phyloP scores from a whole-genome alignment of 768 basidiomycete species.

The Paxillus rubicundulus region DNA sequence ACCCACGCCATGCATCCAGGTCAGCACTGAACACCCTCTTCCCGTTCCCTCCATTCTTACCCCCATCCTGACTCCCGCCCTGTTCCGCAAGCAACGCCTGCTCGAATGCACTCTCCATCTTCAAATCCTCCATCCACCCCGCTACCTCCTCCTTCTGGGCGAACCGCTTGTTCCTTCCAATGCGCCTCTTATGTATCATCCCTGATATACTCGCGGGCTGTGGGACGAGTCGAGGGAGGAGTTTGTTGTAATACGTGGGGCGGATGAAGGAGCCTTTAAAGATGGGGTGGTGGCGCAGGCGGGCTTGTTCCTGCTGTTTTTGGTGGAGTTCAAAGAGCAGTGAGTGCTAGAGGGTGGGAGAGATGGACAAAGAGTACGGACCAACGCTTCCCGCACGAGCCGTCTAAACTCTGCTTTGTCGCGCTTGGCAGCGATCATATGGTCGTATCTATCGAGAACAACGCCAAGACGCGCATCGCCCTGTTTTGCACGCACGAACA shows the following conservation, averaged over 20 bases:
- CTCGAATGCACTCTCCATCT: constrained; percentile 42
- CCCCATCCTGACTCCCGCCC: background rate
- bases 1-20: constrained; percentile 21
- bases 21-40: constrained; percentile 36
- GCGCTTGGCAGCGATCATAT: constrained; percentile 49
- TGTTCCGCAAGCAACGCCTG: constrained; percentile 6
- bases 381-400: constrained; percentile 51
- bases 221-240: constrained; percentile 76
- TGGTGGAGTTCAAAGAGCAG: constrained; percentile 1
- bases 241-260: constrained; percentile 59
- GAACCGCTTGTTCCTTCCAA: constrained; percentile 45
- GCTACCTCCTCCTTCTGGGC: constrained; percentile 31
- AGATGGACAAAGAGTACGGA: constrained; percentile 28
- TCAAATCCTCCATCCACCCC: constrained; percentile 35
- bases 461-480: constrained; percentile 48
- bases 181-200: constrained; percentile 59
- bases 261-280: constrained; percentile 72
- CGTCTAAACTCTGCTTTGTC: constrained; percentile 48
- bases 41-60: background rate
- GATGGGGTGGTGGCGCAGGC: constrained; percentile 57
- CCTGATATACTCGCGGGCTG: constrained; percentile 70
- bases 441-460: constrained; percentile 56
- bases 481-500: constrained; percentile 49
- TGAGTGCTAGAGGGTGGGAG: background rate
- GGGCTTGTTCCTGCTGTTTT: constrained; percentile 54